Evolutionary conservation across 116 monocot genomes (phyloP).

Genomic region (Zostera marina): DNA sequence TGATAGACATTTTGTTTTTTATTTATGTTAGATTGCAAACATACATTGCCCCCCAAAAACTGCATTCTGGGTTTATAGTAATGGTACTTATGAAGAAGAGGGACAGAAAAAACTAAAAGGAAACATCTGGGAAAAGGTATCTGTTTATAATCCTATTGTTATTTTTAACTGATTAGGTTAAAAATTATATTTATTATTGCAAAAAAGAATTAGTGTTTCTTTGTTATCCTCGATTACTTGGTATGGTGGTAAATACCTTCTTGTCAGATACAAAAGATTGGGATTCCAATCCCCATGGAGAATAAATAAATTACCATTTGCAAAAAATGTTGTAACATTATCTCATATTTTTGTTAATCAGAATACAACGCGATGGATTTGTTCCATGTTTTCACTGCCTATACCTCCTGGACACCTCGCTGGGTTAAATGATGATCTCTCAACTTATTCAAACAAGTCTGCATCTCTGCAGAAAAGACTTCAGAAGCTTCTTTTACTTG

Average conservation of each 20-base stretch:
- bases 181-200: no score
- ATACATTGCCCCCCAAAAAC: conserved; percentile 33
- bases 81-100: conserved; percentile 43
- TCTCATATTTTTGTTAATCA: conserved; percentile 12
- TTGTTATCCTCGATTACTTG: no score
- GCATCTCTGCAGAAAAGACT: conserved; percentile 67
- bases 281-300: no score
- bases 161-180: neutral
- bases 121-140: conserved; percentile 43
- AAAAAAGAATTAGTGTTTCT: no score
- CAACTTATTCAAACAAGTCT: conserved; percentile 36
- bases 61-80: conserved; percentile 46
- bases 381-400: conserved; percentile 61
- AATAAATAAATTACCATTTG: no score
- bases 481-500: conserved; percentile 79
- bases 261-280: no score
- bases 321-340: neutral
- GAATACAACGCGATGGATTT: conserved; percentile 46
- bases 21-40: conserved; percentile 22
- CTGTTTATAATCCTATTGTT: neutral
- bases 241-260: no score
- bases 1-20: conserved; percentile 1
- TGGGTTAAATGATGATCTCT: conserved; percentile 30
- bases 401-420: conserved; percentile 28
- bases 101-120: conserved; percentile 40